Evolutionary conservation across 495 filamentous ascomycete species (phyloP).

Genomic region (Pseudevernia furfuracea): DNA sequence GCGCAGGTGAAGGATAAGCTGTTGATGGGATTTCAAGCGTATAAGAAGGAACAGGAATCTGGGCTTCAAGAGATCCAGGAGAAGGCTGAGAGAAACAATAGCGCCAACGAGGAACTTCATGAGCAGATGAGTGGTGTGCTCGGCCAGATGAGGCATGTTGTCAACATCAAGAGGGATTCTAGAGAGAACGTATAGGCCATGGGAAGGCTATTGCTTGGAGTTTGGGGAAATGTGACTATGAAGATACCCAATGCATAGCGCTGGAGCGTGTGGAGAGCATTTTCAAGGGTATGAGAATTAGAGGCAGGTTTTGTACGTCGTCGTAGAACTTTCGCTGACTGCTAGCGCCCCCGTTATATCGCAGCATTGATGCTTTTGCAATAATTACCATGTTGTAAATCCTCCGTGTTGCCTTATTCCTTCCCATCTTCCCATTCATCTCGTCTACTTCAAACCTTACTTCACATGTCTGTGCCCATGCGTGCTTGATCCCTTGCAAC

Average conservation of each 20-base stretch:
- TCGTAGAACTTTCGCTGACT: background rate
- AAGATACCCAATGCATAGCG: constrained; percentile 14
- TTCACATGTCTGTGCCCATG: background rate
- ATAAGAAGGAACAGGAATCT: constrained; percentile 56
- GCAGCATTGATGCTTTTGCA: background rate
- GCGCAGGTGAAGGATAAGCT: constrained; percentile 54
- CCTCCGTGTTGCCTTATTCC: background rate
- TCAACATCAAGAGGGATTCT: constrained; percentile 54
- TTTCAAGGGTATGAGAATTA: background rate
- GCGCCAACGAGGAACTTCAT: constrained; percentile 47
- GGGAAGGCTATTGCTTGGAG: constrained; percentile 13
- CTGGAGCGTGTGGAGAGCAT: constrained; percentile 4
- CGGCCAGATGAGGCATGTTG: constrained; percentile 59
- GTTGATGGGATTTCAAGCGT: constrained; percentile 48
- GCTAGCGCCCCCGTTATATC: background rate
- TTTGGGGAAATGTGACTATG: constrained; percentile 8
- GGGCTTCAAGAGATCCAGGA: constrained; percentile 49
- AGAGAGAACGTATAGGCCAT: constrained; percentile 36
- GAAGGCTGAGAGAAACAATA: constrained; percentile 46
- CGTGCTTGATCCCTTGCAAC: background rate
- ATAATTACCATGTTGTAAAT: background rate
- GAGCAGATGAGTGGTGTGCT: constrained; percentile 54
- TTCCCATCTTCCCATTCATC: background rate
- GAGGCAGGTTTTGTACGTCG: background rate
- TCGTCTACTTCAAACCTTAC: background rate